Conservation (phyloP, 2,329 filamentous ascomycete species). For the Elsinoe australis region DNA sequence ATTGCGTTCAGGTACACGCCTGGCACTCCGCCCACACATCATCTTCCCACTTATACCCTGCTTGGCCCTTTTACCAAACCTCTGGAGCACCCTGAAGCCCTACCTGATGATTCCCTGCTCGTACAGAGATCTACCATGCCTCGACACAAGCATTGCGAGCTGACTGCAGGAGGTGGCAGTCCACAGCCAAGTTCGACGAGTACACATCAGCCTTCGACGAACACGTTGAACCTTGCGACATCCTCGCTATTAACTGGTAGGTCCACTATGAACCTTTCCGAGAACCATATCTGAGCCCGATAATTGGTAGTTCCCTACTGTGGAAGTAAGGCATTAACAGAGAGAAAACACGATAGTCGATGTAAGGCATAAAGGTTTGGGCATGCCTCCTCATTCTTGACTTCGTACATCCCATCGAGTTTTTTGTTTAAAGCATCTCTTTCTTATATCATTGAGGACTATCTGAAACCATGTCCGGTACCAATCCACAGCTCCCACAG, state of each 20-base stretch:
- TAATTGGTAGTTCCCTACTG: too few relatives aligned
- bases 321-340: too few relatives aligned
- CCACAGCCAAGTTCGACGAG: neutral
- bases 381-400: too few relatives aligned
- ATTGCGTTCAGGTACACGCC: neutral
- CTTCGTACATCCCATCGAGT: too few relatives aligned
- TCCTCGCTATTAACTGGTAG: conserved; percentile 1
- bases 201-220: neutral
- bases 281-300: neutral
- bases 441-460: too few relatives aligned
- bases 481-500: neutral
- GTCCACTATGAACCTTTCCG: neutral
- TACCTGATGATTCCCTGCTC: neutral
- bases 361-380: too few relatives aligned
- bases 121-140: neutral
- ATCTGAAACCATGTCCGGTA: neutral
- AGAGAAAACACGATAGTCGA: too few relatives aligned
- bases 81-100: neutral
- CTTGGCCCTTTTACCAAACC: too few relatives aligned
- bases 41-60: too few relatives aligned
- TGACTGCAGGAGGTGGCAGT: neutral
- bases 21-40: neutral
- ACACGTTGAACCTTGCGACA: neutral
- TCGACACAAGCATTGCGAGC: neutral
- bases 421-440: too few relatives aligned